phyloP scores from a whole-genome alignment of 2,329 filamentous ascomycete species.

The Aschersonia sp. region DNA sequence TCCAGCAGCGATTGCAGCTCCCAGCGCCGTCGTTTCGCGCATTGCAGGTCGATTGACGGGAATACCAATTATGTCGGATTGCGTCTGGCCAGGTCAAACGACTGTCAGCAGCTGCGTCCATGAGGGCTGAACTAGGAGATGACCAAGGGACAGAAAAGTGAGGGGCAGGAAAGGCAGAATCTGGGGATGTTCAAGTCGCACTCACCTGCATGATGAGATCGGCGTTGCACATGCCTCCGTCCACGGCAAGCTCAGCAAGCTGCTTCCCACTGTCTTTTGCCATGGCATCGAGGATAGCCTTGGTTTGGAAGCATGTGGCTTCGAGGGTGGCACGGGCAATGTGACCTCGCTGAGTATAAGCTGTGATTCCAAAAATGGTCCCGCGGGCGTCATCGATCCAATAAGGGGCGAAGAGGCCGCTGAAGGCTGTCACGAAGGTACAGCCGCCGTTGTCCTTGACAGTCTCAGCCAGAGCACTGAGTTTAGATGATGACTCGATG shows the following conservation, averaged over 20 bases:
- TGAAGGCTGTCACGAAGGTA: slow-evolving; percentile 68
- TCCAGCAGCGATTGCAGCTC: slow-evolving; percentile 71
- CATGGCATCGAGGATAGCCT: slow-evolving; percentile 70
- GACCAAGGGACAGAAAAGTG: background rate
- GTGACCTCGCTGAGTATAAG: slow-evolving; percentile 62
- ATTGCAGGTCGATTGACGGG: slow-evolving; percentile 65
- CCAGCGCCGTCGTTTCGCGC: slow-evolving; percentile 72
- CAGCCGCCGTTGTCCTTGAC: slow-evolving; percentile 58
- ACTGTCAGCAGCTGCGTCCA: no score
- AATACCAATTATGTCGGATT: slow-evolving; percentile 68
- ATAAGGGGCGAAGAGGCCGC: slow-evolving; percentile 68
- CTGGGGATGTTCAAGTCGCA: slow-evolving; percentile 2
- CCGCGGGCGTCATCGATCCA: slow-evolving; percentile 76
- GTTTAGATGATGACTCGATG: slow-evolving; percentile 31
- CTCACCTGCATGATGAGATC: slow-evolving; percentile 60
- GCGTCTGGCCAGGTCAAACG: slow-evolving; percentile 32
- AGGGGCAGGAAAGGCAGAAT: background rate
- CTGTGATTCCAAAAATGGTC: slow-evolving; percentile 66
- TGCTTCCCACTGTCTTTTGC: slow-evolving; percentile 64
- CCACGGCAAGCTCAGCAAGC: slow-evolving; percentile 61
- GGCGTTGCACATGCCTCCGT: slow-evolving; percentile 71
- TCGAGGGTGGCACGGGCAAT: slow-evolving; percentile 69
- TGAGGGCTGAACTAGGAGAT: background rate
- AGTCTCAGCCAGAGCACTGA: slow-evolving; percentile 30
- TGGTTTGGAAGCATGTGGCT: slow-evolving; percentile 72